phyloP scores from a whole-genome alignment of 192 early-diverging fungal genomes.

The Umbelopsis sp. region DNA sequence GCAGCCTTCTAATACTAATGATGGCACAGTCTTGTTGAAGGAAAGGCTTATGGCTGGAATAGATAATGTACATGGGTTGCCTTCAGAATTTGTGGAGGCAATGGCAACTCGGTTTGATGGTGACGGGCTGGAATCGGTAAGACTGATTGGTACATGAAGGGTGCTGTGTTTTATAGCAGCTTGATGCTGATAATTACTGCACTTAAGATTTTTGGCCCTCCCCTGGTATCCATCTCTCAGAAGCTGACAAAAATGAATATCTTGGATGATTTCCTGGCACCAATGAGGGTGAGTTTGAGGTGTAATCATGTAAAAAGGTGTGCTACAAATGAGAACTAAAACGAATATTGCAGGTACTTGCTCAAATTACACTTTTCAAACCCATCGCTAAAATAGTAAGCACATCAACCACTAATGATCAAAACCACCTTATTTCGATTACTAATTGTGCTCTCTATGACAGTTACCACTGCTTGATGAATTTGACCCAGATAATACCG shows the following conservation, averaged over 20 bases:
- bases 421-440: too few species aligned
- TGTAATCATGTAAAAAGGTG: not conserved
- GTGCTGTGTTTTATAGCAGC: not conserved
- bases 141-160: not conserved
- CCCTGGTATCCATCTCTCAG: slow-evolving; percentile 51
- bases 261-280: slow-evolving; percentile 49
- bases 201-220: slow-evolving; percentile 54
- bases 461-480: slow-evolving; percentile 36
- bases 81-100: slow-evolving; percentile 64
- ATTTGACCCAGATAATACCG: slow-evolving; percentile 59
- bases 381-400: slow-evolving; percentile 50
- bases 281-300: slow-evolving; percentile 52
- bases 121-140: slow-evolving; percentile 65
- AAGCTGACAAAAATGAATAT: slow-evolving; percentile 49
- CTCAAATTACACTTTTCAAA: slow-evolving; percentile 57
- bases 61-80: slow-evolving; percentile 63
- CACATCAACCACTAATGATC: not conserved
- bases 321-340: not conserved
- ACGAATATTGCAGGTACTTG: slow-evolving; percentile 42
- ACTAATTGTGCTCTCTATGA: too few species aligned
- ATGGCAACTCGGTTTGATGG: slow-evolving; percentile 60
- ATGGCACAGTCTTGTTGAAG: too few species aligned
- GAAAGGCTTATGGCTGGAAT: slow-evolving; percentile 46
- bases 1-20: slow-evolving; percentile 52
- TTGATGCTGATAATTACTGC: not conserved